Evolutionary conservation across 352 stramenopile genomes (phyloP), one percentile per base, ranked within the genome.

Genomic region (Aphanomyces euteiches): DNA sequence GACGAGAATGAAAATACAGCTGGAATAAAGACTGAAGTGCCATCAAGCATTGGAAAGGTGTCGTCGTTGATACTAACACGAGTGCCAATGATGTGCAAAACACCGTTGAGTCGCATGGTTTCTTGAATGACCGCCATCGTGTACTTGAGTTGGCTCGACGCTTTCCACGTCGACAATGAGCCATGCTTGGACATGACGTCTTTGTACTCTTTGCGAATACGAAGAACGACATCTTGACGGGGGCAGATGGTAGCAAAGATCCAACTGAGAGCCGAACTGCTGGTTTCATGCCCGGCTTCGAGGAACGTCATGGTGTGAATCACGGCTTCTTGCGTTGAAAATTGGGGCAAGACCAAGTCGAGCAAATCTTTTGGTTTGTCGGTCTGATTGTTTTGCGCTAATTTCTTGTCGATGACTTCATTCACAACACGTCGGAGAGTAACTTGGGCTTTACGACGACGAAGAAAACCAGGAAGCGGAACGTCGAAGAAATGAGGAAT

Each of bases 61-160:
- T 61, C 56, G 21, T 73, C 69, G 0, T 71, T 50, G 15, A 75
- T 36, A 34, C 36, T 43, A 28, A 41, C 73, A 39, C 64, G 47
- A n/a, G 74, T 69, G 8, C 68, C 7, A 28, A 80, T 73, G 21
- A 76, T 61, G 21, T 70, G 74, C 19, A 73, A 75, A 36, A 77
- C 15, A 8, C 8, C 68, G 56, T 80, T 79, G 10, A 82, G 38
- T 13, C 79, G 73, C 28, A 83, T 63, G 37, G 82, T 77, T 73
- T 86, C 79, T 48, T 75, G 71, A 38, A 86, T 65, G 57, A 86
- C 78, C 5, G 74, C 75, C 40, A 78, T 43, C 13, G 81, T 72
- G 66, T 86, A 86, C 13, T 53, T 28, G 72, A 86, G 78, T 64
- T 82, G 77, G 34, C 79, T 69, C 17, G 76, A 57, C 38, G 61